Conservation (phyloP, 1,284 basidiomycete genomes). For the Lentinula novae-zelandiae region DNA sequence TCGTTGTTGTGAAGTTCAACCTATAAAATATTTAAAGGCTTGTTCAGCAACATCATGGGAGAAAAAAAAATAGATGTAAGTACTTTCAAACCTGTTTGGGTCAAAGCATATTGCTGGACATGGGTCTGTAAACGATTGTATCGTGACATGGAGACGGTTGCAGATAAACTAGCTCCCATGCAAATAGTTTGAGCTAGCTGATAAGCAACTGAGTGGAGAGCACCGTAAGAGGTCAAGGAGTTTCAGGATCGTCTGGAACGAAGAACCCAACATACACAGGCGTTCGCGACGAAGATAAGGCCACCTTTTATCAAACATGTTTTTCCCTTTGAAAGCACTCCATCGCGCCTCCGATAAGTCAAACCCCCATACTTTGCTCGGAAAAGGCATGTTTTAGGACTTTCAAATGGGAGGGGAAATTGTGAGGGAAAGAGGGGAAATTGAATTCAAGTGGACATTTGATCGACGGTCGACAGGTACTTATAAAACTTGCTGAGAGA, state of each 20-base stretch:
- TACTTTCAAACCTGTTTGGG: constrained; percentile 5
- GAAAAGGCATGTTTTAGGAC: neutral
- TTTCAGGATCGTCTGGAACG: no score
- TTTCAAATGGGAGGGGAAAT: neutral
- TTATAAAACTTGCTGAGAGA: neutral
- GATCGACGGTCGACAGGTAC: neutral
- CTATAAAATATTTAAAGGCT: neutral
- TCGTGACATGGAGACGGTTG: constrained; percentile 29
- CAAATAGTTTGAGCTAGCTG: constrained; percentile 27
- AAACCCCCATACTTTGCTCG: constrained; percentile 7
- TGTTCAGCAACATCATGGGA: constrained; percentile 11
- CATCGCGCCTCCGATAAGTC: constrained; percentile 21
- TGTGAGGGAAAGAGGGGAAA: neutral
- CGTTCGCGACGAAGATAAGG: constrained; percentile 25
- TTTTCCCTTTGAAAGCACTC: constrained; percentile 24
- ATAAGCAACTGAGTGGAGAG: constrained; percentile 4
- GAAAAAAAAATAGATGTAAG: constrained; percentile 4
- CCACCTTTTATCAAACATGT: constrained; percentile 29
- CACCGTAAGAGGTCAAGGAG: neutral
- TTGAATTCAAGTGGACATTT: neutral
- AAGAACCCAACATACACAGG: constrained; percentile 22
- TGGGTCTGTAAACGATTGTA: constrained; percentile 25
- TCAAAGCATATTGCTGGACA: constrained; percentile 14
- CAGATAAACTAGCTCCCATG: constrained; percentile 28
- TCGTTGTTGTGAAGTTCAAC: constrained; percentile 24